A percentile compares a stretch with the other conserved stretches of the same genome.
Conservation (phyloP, 2,329 filamentous ascomycete species). For the Ceratocystis albifundus region DNA sequence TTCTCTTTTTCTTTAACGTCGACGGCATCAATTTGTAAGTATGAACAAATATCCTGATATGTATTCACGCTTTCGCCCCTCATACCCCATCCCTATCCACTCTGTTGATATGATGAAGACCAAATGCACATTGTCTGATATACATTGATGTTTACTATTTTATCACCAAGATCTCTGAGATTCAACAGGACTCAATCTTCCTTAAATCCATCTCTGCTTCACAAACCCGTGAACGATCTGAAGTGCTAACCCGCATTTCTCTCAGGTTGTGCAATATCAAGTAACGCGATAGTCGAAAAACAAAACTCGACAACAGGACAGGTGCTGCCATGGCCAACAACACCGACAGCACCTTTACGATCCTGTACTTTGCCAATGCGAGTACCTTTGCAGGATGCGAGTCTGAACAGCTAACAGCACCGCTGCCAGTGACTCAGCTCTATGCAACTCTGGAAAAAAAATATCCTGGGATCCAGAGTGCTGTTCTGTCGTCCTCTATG, state of each 20-base stretch:
- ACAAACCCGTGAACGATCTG: not conserved
- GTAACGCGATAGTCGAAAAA: not conserved
- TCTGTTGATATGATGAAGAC: conserved; percentile 39
- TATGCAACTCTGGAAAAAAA: conserved; percentile 56
- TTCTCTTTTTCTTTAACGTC: conserved; percentile 17
- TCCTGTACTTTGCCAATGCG: conserved; percentile 74
- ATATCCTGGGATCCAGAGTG: conserved; percentile 57
- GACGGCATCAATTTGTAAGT: conserved; percentile 30
- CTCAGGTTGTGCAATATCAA: not conserved
- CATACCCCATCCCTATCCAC: not conserved
- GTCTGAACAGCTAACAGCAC: conserved; percentile 53
- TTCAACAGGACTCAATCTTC: not conserved
- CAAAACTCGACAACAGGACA: not conserved
- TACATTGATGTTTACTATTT: conserved; percentile 44
- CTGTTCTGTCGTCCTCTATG: conserved; percentile 59
- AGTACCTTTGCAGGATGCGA: conserved; percentile 58
- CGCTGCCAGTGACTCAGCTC: conserved; percentile 50
- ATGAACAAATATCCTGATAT: not conserved
- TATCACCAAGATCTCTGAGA: conserved; percentile 68
- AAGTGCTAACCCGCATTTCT: not conserved
- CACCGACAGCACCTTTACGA: conserved; percentile 42
- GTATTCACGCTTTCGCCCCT: not conserved
- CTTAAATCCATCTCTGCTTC: not conserved
- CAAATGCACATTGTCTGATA: conserved; percentile 48
- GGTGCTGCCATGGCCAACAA: not conserved